A percentile compares a stretch with the other conserved stretches of the same genome.
Conservation (phyloP, 257 asterid genomes). For the Asclepias syriaca region DNA sequence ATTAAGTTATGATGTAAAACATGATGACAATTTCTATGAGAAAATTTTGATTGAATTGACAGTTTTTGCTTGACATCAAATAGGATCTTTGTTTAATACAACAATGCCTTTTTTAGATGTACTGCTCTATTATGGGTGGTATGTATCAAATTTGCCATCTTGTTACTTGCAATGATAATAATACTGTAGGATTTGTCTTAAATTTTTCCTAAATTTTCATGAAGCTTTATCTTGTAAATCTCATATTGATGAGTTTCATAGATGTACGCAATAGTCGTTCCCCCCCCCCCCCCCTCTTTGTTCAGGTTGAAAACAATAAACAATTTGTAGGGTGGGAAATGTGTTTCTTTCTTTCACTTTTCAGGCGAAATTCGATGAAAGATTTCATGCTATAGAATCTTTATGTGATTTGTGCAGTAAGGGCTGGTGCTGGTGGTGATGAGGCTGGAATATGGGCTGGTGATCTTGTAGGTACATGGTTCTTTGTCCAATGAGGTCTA, state of each 20-base stretch:
- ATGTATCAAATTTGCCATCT: neutral
- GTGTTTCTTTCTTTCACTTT: neutral
- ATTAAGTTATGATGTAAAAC: neutral
- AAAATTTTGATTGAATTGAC: neutral
- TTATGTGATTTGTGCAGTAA: slow-evolving; percentile 43
- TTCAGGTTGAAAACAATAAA: neutral
- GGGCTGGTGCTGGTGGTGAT: slow-evolving; percentile 99
- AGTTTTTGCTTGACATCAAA: neutral
- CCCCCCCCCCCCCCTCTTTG: neutral
- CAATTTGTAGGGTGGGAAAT: neutral
- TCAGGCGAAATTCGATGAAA: neutral
- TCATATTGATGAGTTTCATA: neutral
- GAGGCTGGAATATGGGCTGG: slow-evolving; percentile 99
- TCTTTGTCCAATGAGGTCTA: slow-evolving; percentile 32
- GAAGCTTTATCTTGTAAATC: neutral
- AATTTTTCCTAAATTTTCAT: neutral
- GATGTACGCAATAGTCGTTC: neutral
- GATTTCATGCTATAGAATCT: neutral
- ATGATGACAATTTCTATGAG: neutral
- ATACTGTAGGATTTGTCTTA: neutral
- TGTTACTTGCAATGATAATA: neutral
- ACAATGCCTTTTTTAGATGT: neutral
- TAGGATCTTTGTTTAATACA: neutral
- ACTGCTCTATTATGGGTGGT: neutral
- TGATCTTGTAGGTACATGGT: slow-evolving; percentile 99